Evolutionary conservation across 225 moss, liverwort and hornwort genomes (phyloP), one percentile per base, ranked within the genome.

Genomic region (Pseudisothecium myosuroides): DNA sequence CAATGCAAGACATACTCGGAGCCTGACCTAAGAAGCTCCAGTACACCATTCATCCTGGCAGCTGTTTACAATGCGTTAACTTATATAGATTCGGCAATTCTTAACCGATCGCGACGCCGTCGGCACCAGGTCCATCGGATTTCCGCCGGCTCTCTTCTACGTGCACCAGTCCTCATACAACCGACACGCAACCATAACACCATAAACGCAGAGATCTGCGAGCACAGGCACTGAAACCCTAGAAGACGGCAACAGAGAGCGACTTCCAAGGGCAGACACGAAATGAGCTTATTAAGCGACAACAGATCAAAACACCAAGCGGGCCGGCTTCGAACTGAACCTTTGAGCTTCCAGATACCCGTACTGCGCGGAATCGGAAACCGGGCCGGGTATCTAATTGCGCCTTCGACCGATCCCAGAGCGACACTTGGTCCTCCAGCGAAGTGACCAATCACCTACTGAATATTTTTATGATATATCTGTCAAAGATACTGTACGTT

Each of bases 71-170:
- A 20, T 4, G 65, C 39, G 59, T 17, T 80, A 45, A 45, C 45
- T 45, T 45, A n/a, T n/a, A n/a, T n/a, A 71, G 79, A 81, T 72
- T 63, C 54, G 54, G 80, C 63, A 78, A 90, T 66, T 76, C 60
- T 65, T 36, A 80, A 76, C 83, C 83, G 83, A 90, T 93, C 55
- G 88, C 89, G 68, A 83, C 76, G 81, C 67, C 76, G 81, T 83
- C 88, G n/a, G 49, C 84, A 84, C 90, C 90, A 93, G 18, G 11
- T 80, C 93, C 93, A 93, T 89, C 93, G 89, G 80, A 88, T 67
- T 66, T 54, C 86, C 68, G 47, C 47, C n/a, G 69, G 37, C 74
- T 86, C 83, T 39, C 74, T 49, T 61, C 80, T 65, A 47, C 87
- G 58, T 37, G 69, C 76, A 56, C 72, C 92, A 43, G 73, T 83